Conservation (phyloP, 306 rosid species). For the Prunus kanzakura region DNA sequence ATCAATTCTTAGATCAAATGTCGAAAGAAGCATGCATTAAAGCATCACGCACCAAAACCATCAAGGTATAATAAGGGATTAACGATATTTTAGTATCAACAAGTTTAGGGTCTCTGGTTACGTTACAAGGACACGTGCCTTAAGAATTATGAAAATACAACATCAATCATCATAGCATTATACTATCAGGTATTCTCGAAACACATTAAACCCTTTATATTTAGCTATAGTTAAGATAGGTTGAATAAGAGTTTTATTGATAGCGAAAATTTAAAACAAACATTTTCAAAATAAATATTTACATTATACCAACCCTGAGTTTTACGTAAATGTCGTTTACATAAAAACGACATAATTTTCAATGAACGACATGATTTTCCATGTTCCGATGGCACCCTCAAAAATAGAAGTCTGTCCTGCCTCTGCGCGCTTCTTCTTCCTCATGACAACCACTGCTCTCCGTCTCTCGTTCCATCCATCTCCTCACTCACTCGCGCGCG, state of each 20-base stretch:
- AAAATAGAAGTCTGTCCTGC: not conserved
- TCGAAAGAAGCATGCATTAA: not conserved
- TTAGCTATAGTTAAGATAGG: too few relatives aligned
- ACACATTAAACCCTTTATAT: too few relatives aligned
- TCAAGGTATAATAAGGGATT: too few relatives aligned
- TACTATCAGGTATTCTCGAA: too few relatives aligned
- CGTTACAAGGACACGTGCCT: fast-evolving
- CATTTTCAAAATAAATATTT: too few relatives aligned
- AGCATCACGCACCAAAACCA: not conserved
- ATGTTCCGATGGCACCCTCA: not conserved
- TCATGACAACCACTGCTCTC: conserved; percentile 8
- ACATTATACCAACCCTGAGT: too few relatives aligned
- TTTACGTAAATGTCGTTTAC: not conserved
- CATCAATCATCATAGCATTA: fast-evolving
- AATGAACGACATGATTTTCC: not conserved
- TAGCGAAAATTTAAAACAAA: too few relatives aligned
- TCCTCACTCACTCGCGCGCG: conserved; percentile 14
- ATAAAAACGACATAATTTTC: not conserved
- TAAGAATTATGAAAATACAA: too few relatives aligned
- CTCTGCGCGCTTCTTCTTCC: not conserved
- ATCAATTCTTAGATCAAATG: not conserved
- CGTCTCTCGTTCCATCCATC: conserved; percentile 16
- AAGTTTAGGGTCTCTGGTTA: fast-evolving
- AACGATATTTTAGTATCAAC: fast-evolving
- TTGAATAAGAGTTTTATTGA: too few relatives aligned